Evolutionary conservation across 2,329 filamentous ascomycete species (phyloP).

Genomic region (Pseudogymnoascus sp.): DNA sequence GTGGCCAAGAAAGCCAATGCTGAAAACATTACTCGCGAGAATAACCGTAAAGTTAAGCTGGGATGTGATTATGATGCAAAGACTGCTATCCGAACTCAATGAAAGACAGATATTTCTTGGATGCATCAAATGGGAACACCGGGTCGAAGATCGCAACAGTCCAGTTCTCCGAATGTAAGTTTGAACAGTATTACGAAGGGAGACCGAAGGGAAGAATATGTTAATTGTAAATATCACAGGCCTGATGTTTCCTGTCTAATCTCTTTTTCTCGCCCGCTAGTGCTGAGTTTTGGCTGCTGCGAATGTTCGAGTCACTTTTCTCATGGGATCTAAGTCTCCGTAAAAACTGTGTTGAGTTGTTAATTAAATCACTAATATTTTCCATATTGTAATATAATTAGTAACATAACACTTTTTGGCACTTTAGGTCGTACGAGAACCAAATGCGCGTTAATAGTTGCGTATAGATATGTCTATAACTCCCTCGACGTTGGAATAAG

Average conservation of each 20-base stretch:
- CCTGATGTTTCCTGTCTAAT: no score
- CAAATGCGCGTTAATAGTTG: background rate
- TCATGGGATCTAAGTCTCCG: no score
- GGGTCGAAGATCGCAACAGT: no score
- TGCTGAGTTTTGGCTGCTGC: no score
- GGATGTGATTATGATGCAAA: background rate
- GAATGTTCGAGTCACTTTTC: no score
- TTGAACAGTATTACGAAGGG: no score
- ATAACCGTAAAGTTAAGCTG: background rate
- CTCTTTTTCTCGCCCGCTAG: no score
- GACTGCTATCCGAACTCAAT: background rate
- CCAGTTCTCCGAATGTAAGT: no score
- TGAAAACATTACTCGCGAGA: background rate
- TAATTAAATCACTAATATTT: background rate
- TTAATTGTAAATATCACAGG: no score
- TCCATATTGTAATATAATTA: background rate
- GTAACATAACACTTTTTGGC: background rate
- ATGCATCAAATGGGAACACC: background rate
- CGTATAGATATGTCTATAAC: background rate
- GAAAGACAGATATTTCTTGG: background rate
- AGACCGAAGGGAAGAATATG: no score
- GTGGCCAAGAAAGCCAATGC: background rate
- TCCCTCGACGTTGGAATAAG: background rate
- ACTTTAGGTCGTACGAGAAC: background rate
- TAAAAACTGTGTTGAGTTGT: background rate